A percentile compares a stretch with the other conserved stretches of the same genome.
phyloP scores from a whole-genome alignment of 2,329 filamentous ascomycete genomes.

The Penicillium concentricum region DNA sequence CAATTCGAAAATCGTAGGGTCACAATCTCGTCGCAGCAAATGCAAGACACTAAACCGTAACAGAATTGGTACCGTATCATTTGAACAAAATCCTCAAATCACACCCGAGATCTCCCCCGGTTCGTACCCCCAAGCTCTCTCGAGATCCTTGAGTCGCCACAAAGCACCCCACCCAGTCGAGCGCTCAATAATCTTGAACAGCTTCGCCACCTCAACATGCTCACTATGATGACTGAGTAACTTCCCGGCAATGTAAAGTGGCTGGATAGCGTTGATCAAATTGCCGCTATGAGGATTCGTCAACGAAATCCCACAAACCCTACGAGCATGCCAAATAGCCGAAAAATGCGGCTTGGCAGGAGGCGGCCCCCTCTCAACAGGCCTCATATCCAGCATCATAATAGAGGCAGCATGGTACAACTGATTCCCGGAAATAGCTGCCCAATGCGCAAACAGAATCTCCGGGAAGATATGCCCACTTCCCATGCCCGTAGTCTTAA shows the following conservation, averaged over 20 bases:
- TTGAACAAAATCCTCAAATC: constrained; percentile 9
- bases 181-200: constrained; percentile 51
- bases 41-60: not conserved
- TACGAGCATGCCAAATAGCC: constrained; percentile 54
- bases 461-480: constrained; percentile 48
- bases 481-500: constrained; percentile 43
- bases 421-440: constrained; percentile 57
- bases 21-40: not conserved
- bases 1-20: not conserved
- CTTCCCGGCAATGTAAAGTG: constrained; percentile 55
- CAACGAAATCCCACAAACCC: constrained; percentile 55
- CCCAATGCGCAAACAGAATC: constrained; percentile 53
- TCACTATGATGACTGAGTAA: constrained; percentile 52
- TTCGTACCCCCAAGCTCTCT: constrained; percentile 35
- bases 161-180: constrained; percentile 54
- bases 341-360: constrained; percentile 34
- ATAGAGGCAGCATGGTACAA: constrained; percentile 56
- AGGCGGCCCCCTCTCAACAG: constrained; percentile 27
- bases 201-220: constrained; percentile 35
- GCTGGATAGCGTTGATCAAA: constrained; percentile 58
- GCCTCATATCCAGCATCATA: constrained; percentile 49
- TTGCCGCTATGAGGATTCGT: constrained; percentile 56
- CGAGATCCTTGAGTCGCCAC: constrained; percentile 53
- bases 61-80: not conserved
- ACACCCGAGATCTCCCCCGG: constrained; percentile 23